Conservation (phyloP, 495 filamentous ascomycete species). For the Aspergillus conjunctus region DNA sequence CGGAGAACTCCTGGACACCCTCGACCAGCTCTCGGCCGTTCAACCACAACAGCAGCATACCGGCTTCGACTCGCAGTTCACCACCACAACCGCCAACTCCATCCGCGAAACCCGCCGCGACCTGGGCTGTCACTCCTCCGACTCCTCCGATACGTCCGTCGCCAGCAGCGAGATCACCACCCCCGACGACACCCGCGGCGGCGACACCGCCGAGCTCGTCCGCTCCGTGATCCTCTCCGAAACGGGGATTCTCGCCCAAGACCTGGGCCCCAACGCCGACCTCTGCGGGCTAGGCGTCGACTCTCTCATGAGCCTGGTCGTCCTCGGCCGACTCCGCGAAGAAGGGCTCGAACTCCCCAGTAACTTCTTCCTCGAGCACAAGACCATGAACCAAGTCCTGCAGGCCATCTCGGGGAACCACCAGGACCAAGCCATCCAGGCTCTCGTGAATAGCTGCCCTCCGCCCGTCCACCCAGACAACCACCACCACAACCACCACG, state of each 20-base stretch:
- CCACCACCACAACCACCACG: neutral
- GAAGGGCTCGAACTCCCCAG: conserved; percentile 38
- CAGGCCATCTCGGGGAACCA: neutral
- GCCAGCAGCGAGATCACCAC: neutral
- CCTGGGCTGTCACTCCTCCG: too few relatives aligned
- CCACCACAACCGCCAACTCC: too few relatives aligned
- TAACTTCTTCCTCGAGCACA: conserved; percentile 54
- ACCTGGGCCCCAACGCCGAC: conserved; percentile 34
- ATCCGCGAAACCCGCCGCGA: too few relatives aligned
- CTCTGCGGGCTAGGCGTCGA: conserved; percentile 55
- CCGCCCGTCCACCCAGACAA: neutral
- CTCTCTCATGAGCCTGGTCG: conserved; percentile 51
- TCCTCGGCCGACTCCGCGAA: conserved; percentile 41
- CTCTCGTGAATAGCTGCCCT: neutral
- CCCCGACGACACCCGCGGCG: too few relatives aligned
- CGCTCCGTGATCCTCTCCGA: conserved; percentile 8
- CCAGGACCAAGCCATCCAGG: neutral
- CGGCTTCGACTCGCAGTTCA: too few relatives aligned
- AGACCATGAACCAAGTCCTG: conserved; percentile 45
- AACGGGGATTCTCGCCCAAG: conserved; percentile 19
- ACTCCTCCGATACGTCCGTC: too few relatives aligned
- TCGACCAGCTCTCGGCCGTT: too few relatives aligned
- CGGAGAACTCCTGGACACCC: too few relatives aligned
- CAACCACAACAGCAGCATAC: too few relatives aligned
- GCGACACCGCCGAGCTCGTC: neutral